Base-by-base conservation (phyloP, 2,329 filamentous ascomycete genomes). In the Aspergillus pseudoviridinutans region DNA sequence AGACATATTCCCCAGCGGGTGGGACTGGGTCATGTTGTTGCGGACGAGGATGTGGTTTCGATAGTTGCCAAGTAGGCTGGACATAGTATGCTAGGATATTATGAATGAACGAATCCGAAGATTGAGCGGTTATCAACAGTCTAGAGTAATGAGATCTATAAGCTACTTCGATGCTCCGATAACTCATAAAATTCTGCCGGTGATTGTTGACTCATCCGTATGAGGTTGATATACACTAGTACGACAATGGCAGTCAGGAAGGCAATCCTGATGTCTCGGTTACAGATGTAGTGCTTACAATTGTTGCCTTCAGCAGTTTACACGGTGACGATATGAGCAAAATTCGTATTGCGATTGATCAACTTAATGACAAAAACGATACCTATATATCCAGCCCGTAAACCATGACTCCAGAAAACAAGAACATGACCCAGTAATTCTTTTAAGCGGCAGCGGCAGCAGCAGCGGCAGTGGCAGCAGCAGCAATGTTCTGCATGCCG, bases 1-100 rank as follows among this genome's bases (percentile, higher is more conserved):
- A 87, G 91, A 68, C 95, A 99, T 80, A 82, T 97, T 38, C 94
- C 95, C 38, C 94, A 99, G 80, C 82, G 94, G 61, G 93, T 97
- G 41, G 95, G 94, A 1, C 75, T 99, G 68, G 81, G 85, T 6
- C 94, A 99, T 80, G 69, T 85, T 12, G 92, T 99, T 28, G 71
- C 79, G 5, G 86, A 88, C 66, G 86, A 87, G 72, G 86, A 88
- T 76, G 86, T 88, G 54, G 85, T 88, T 50, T 86, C 83, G 55
- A 87, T 88, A 68, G 83, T 88, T 57, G 74, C 79, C 1, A 80
- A 79, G 64, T 80, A 68, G 61, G 51, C 54, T 25, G 25, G 38
- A 7, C 10, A 24, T 50, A 20, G 25, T 44, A 41, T 35, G 7
- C 10, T 25, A 44, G 28, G n/a, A 28, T 53, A 52, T 44, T n/a